phyloP scores from a whole-genome alignment of 1,284 basidiomycete genomes.

The Cutaneotrichosporon sp. region DNA sequence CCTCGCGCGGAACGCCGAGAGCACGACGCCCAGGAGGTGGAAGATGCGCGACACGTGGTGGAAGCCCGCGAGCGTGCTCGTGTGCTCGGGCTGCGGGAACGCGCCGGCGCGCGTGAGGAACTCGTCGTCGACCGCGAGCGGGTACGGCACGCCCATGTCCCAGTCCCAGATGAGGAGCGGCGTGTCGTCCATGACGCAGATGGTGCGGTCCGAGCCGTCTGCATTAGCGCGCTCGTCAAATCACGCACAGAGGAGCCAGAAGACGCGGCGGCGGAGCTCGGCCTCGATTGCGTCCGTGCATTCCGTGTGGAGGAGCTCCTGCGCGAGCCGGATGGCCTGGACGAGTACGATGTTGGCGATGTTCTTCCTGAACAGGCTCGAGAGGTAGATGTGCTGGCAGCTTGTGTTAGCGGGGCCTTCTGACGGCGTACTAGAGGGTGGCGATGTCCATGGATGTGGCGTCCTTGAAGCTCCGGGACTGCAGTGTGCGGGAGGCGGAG shows the following conservation, averaged over 20 bases:
- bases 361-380: constrained; percentile 8
- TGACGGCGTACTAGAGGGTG: not conserved
- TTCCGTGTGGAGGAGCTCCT: not conserved
- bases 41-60: not conserved
- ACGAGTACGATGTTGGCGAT: not conserved
- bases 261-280: constrained; percentile 3
- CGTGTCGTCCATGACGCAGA: not conserved
- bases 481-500: not conserved
- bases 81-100: not conserved
- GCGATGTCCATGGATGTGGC: not conserved
- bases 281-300: not conserved
- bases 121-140: not conserved
- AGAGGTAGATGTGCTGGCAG: constrained; percentile 7
- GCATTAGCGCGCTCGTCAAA: not conserved
- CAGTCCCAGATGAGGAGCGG: not conserved
- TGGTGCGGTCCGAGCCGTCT: constrained; percentile 2
- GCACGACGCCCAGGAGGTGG: constrained; percentile 3
- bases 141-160: constrained; percentile 4
- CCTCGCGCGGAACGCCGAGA: not conserved
- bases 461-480: not conserved
- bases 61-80: not conserved
- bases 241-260: constrained; percentile 2
- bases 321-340: not conserved
- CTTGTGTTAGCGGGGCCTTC: not conserved
- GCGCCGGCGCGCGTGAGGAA: not conserved